Conservation (phyloP, 139 green algal genomes). For the Gonium pectorale region DNA sequence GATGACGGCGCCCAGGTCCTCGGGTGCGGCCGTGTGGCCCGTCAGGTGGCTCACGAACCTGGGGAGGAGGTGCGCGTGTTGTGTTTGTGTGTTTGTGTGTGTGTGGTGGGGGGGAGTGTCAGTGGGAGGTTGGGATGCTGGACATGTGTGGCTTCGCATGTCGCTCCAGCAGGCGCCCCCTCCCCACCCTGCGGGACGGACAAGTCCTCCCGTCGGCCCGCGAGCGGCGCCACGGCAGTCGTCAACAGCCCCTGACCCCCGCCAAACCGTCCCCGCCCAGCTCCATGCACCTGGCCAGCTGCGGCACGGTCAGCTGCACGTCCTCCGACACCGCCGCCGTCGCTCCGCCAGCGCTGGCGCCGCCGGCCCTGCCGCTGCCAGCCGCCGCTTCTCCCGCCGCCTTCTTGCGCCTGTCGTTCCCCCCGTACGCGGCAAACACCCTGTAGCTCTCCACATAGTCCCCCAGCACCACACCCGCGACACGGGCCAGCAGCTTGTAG, state of each 20-base stretch:
- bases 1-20: constrained; percentile 22
- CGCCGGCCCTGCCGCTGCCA: background rate
- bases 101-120: background rate
- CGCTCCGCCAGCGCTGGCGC: background rate
- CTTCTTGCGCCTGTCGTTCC: background rate
- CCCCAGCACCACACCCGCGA: constrained; percentile 39
- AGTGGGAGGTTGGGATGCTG: too few species aligned
- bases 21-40: background rate
- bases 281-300: constrained; percentile 42
- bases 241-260: too few species aligned
- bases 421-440: constrained; percentile 1
- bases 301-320: constrained; percentile 1
- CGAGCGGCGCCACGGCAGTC: too few species aligned
- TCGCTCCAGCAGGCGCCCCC: too few species aligned
- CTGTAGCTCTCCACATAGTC: constrained; percentile 33
- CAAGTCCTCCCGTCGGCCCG: too few species aligned
- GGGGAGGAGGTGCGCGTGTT: background rate
- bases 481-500: constrained; percentile 52
- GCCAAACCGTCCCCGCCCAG: too few species aligned
- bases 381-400: background rate
- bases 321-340: background rate
- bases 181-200: too few species aligned
- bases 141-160: too few species aligned
- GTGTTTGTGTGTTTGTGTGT: background rate
- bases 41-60: constrained; percentile 36